A percentile compares a stretch with the other conserved stretches of the same genome.
Conservation (phyloP, 2,329 filamentous ascomycete genomes). For the Onygenales sp. region DNA sequence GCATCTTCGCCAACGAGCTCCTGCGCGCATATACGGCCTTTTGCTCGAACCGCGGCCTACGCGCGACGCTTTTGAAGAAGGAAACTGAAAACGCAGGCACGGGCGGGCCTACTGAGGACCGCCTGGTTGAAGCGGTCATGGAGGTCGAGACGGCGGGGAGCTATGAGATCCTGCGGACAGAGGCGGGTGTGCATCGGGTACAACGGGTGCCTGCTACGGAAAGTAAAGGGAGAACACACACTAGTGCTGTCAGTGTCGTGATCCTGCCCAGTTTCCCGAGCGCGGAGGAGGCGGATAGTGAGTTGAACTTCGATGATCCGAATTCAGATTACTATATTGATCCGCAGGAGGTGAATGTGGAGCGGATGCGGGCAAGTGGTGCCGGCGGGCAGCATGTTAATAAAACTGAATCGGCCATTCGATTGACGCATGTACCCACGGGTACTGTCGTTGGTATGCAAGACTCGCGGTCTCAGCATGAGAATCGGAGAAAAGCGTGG, state of each 20-base stretch:
- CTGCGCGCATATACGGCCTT: conserved; percentile 83
- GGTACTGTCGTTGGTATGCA: conserved; percentile 85
- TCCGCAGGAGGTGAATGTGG: conserved; percentile 67
- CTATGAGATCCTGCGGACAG: conserved; percentile 72
- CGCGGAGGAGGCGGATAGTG: conserved; percentile 39
- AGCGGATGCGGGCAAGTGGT: conserved; percentile 86
- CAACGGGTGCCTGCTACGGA: conserved; percentile 90
- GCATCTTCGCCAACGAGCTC: conserved; percentile 78
- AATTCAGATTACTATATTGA: conserved; percentile 87
- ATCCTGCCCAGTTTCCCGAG: conserved; percentile 73
- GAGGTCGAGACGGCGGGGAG: conserved; percentile 69
- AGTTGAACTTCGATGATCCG: conserved; percentile 65
- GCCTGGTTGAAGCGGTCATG: conserved; percentile 77
- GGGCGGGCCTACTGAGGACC: conserved; percentile 51
- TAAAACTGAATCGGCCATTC: conserved; percentile 91
- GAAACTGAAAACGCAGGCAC: conserved; percentile 58
- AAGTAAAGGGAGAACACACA: conserved; percentile 83
- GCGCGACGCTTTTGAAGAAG: conserved; percentile 64
- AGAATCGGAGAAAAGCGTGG: conserved; percentile 85
- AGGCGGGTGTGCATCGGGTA: conserved; percentile 90
- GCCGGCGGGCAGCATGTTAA: conserved; percentile 98
- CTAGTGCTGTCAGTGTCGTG: conserved; percentile 83
- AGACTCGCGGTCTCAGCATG: conserved; percentile 79
- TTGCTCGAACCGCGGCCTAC: conserved; percentile 60
- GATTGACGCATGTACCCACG: conserved; percentile 82